These are phyloP conservation scores for Besnoitia besnoiti DNA, from an alignment of 169 alveolate genomes.

Conservation along the genomic window DNA sequence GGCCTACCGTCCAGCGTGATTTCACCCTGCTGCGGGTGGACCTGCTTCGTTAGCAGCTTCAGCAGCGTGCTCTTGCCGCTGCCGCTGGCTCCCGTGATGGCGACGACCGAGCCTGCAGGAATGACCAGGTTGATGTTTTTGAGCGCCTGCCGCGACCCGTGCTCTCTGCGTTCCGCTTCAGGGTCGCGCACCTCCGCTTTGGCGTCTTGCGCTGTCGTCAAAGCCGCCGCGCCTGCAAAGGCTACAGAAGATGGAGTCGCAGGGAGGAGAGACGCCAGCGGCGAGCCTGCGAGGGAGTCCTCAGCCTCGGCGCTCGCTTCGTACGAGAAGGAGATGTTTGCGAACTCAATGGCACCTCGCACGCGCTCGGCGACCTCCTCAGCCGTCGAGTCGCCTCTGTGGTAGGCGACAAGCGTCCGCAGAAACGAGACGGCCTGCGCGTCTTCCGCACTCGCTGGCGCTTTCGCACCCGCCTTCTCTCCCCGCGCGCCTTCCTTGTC, in stretches of 20 bases:
- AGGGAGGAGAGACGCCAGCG: not conserved
- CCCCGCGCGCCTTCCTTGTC: not conserved
- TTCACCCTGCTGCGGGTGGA: constrained; percentile 17
- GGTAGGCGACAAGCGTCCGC: not conserved
- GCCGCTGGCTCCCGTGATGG: constrained; percentile 47
- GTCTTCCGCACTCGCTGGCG: not conserved
- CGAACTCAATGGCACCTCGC: constrained; percentile 39
- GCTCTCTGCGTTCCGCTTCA: not conserved
- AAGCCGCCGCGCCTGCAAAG: not conserved
- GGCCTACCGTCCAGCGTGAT: constrained; percentile 56
- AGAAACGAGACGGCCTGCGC: not conserved
- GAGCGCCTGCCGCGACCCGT: not conserved
- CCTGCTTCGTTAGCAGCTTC: constrained; percentile 45
- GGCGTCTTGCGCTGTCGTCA: not conserved
- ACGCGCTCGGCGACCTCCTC: not conserved
- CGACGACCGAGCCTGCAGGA: constrained; percentile 4
- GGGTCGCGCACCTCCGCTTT: not conserved
- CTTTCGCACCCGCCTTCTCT: not conserved
- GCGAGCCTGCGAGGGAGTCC: not conserved
- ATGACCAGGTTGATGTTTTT: not conserved
- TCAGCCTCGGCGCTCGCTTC: not conserved
- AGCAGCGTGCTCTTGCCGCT: constrained; percentile 46
- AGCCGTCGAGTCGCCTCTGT: not conserved
- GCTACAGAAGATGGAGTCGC: not conserved
- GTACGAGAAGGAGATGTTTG: constrained; percentile 34